phyloP scores from a whole-genome alignment of 140 eudicot species.

The Oenanthe javanica region DNA sequence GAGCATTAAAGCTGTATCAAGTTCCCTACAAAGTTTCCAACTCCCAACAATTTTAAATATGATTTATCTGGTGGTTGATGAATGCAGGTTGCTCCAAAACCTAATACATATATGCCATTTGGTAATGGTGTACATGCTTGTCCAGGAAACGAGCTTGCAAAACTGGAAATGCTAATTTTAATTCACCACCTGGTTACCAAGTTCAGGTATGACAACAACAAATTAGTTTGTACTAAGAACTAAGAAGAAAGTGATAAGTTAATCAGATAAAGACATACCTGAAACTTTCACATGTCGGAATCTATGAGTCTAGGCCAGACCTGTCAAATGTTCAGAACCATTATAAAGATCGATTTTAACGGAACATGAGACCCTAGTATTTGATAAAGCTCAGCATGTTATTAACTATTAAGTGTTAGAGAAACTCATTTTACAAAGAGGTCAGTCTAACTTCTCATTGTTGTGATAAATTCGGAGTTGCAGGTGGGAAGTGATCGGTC shows the following conservation, averaged over 20 bases:
- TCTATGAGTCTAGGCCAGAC: neutral
- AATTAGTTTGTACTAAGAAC: too few relatives aligned
- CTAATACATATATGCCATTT: slow-evolving; percentile 85
- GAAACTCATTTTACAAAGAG: neutral
- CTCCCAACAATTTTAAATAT: neutral
- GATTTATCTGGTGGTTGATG: slow-evolving; percentile 10
- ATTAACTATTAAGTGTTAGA: neutral
- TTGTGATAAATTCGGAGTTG: slow-evolving; percentile 7
- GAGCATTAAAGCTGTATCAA: neutral
- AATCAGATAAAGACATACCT: too few relatives aligned
- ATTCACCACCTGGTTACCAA: slow-evolving; percentile 79
- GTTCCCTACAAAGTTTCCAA: neutral
- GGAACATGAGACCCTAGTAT: neutral
- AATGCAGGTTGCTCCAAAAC: slow-evolving; percentile 72
- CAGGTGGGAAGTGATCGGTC: slow-evolving; percentile 68
- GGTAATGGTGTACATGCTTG: slow-evolving; percentile 86
- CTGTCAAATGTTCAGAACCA: neutral
- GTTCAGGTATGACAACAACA: slow-evolving; percentile 40
- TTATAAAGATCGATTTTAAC: neutral
- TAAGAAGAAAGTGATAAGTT: neutral
- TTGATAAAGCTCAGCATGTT: neutral
- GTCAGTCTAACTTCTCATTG: neutral
- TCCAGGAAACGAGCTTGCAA: slow-evolving; percentile 95
- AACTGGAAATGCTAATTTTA: slow-evolving; percentile 66
- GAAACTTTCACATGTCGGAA: neutral